Evolutionary conservation across 441 rosid species (phyloP), one percentile per base, ranked within the genome.

Genomic region (Melastoma candidum): DNA sequence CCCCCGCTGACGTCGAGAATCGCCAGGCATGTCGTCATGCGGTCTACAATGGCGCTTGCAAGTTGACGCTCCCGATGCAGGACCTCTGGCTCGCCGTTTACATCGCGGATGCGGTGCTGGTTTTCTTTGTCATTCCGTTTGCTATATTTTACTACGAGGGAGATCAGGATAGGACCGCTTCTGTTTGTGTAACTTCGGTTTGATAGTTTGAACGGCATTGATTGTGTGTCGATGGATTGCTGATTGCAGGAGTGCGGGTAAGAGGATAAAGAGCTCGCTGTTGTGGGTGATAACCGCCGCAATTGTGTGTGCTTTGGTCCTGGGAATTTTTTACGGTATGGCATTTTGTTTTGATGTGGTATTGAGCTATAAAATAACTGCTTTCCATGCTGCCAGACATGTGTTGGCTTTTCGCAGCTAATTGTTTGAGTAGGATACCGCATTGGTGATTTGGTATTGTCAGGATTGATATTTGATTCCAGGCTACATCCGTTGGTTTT

Each of bases 101-200:
- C 65, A 88, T 92, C 26, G 47, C 82, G 7, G 92, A 88, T 53
- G 97, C 98, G 0, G 71, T 85, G 58, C 94, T 92, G 29, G 97
- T 92, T 12, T 92, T 88, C 79, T 92, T 92, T 62, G 22, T 88
- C 8, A 92, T 92, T 53, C 98, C 98, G 7, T 92, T 92, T 48
- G 95, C 98, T 11, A 92, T 92, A 95, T 92, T 92, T 66, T 92
- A 72, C 81, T 92, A 92, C 53, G 98, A 88, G 74, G 98, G 94
- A 58, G 98, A 92, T 74, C 95, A 85, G 81, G 98, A 92, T 72
- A 92, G 66, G 57, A 26, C 56, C 45, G 50, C n/a, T 13, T 63
- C 26, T 11, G 7, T 44, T 43, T 27, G 9, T 17, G n/a, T 54
- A 27, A 17, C 4, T 51, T 2, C 36, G 6, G 2, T 51, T 22